Evolutionary conservation across 2,329 filamentous ascomycete species (phyloP).

Genomic region (Cercospora beticola): DNA sequence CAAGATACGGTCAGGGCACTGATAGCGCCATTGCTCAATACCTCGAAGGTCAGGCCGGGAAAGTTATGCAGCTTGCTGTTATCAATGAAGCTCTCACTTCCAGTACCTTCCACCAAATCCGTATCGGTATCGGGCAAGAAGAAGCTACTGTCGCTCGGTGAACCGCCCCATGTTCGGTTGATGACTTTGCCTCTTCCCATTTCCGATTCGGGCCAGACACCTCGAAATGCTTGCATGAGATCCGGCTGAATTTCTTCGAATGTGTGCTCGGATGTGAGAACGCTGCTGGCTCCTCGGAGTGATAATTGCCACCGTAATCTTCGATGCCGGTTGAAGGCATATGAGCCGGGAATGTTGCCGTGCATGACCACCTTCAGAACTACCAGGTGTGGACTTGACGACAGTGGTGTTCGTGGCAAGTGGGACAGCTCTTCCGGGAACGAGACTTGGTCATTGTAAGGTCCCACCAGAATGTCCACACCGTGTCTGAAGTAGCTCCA

Average conservation of each 20-base stretch:
- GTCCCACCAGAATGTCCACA: conserved; percentile 89
- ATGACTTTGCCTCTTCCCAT: conserved; percentile 42
- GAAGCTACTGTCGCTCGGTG: conserved; percentile 36
- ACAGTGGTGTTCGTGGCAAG: conserved; percentile 24
- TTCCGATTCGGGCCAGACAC: conserved; percentile 57
- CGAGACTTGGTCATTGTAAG: conserved; percentile 52
- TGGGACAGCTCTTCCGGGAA: conserved; percentile 8
- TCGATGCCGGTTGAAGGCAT: conserved; percentile 92
- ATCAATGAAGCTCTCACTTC: conserved; percentile 56
- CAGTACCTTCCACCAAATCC: conserved; percentile 46
- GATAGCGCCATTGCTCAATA: conserved; percentile 86
- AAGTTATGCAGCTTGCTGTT: conserved; percentile 90
- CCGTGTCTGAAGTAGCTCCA: conserved; percentile 98
- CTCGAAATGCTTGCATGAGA: conserved; percentile 43
- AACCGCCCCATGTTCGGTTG: conserved; percentile 39
- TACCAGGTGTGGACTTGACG: conserved; percentile 59
- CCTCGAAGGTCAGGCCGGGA: conserved; percentile 91
- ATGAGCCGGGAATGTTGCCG: conserved; percentile 91
- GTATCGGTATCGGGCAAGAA: conserved; percentile 37
- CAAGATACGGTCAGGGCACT: conserved; percentile 69
- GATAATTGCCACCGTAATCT: conserved; percentile 76
- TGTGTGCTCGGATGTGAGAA: conserved; percentile 71
- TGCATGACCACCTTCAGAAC: conserved; percentile 92
- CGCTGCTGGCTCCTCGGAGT: conserved; percentile 43
- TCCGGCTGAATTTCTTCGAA: conserved; percentile 66